A percentile compares a stretch with the other conserved stretches of the same genome.
These are phyloP conservation scores for Macrolepiota albuminosa DNA, from an alignment of 768 basidiomycete genomes.

Conservation along the genomic window DNA sequence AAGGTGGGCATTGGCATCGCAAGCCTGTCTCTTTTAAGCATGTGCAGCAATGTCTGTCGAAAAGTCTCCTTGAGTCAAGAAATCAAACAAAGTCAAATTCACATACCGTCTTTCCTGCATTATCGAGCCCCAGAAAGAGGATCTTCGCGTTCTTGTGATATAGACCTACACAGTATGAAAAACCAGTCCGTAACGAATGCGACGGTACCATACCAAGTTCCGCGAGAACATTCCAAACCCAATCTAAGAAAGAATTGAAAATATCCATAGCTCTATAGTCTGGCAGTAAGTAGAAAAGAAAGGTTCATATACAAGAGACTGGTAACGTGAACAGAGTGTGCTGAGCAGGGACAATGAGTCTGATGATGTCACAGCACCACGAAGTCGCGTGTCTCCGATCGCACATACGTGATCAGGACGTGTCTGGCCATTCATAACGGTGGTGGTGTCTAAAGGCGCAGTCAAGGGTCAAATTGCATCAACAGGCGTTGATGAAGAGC, in stretches of 20 bases:
- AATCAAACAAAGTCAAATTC: background rate
- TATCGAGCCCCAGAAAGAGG: conserved; percentile 96
- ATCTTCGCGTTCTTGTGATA: conserved; percentile 99
- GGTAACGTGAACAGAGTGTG: background rate
- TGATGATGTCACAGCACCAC: background rate
- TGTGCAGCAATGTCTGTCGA: conserved; percentile 85
- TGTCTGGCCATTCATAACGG: background rate
- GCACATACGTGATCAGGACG: background rate
- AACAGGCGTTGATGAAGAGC: background rate
- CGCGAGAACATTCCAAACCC: conserved; percentile 95
- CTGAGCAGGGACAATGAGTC: background rate
- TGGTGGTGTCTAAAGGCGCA: background rate
- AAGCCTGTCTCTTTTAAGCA: conserved; percentile 98
- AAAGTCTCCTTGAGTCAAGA: background rate
- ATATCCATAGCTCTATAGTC: conserved; percentile 3
- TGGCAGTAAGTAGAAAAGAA: background rate
- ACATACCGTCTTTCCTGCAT: conserved; percentile 96
- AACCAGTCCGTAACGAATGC: background rate
- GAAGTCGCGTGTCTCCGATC: background rate
- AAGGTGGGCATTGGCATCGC: conserved; percentile 97
- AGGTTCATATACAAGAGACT: background rate
- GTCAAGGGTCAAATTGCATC: background rate
- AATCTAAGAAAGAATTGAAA: conserved; percentile 80
- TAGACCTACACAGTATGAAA: conserved; percentile 51
- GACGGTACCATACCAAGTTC: conserved; percentile 62